phyloP scores from a whole-genome alignment of 2,329 filamentous ascomycete genomes.

The Talaromyces funiculosus region DNA sequence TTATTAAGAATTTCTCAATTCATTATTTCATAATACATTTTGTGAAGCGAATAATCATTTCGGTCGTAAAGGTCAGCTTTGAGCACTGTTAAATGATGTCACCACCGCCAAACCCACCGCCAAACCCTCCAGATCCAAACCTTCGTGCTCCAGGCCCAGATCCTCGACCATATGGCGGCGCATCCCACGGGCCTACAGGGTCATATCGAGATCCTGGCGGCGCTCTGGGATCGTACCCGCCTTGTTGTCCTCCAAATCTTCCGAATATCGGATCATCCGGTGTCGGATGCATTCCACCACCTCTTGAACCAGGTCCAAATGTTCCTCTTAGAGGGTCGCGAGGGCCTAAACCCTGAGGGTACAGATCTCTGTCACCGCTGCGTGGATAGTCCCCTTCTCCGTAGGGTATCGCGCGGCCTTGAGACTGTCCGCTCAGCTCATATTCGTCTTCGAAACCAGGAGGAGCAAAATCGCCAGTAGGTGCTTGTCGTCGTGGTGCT shows the following conservation, averaged over 20 bases:
- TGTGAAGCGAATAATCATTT: neutral
- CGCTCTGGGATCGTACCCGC: conserved; percentile 61
- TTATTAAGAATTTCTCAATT: conserved; percentile 37
- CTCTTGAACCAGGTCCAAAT: conserved; percentile 57
- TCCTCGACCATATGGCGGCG: conserved; percentile 44
- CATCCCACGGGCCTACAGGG: conserved; percentile 67
- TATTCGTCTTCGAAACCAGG: conserved; percentile 92
- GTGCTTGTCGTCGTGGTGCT: conserved; percentile 56
- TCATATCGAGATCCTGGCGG: conserved; percentile 92
- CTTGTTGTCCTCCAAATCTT: conserved; percentile 43
- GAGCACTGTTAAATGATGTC: conserved; percentile 34
- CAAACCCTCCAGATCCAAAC: conserved; percentile 26
- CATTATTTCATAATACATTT: conserved; percentile 20
- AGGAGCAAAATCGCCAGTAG: conserved; percentile 70
- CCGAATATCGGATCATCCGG: conserved; percentile 86
- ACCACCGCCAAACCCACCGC: conserved; percentile 44
- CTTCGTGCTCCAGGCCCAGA: conserved; percentile 44
- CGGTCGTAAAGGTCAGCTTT: neutral
- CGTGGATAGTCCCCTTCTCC: conserved; percentile 55
- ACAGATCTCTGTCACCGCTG: conserved; percentile 80
- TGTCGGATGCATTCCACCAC: conserved; percentile 88
- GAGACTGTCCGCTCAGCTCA: conserved; percentile 66
- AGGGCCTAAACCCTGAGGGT: conserved; percentile 79
- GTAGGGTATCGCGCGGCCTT: conserved; percentile 40
- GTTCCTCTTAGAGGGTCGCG: conserved; percentile 70